These are phyloP conservation scores for Kodamaea plutei DNA, from an alignment of 1,139 yeast species.

Conservation along the genomic window DNA sequence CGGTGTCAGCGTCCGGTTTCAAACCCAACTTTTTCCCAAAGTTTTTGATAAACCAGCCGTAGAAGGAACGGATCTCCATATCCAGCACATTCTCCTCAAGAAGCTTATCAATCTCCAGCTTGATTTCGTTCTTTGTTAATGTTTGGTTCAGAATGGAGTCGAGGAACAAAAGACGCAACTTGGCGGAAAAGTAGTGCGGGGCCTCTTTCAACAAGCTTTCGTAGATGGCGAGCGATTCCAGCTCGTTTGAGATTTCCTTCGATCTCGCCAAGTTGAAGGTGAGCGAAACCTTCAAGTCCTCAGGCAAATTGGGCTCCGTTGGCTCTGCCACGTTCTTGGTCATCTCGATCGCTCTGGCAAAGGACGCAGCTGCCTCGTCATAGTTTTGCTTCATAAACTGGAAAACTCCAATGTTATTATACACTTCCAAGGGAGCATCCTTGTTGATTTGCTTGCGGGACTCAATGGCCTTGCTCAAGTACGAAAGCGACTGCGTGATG, in stretches of 20 bases:
- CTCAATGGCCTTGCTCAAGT: conserved; percentile 56
- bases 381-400: conserved; percentile 63
- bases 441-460: conserved; percentile 38
- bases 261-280: conserved; percentile 63
- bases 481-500: conserved; percentile 54
- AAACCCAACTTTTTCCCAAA: conserved; percentile 55
- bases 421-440: conserved; percentile 61
- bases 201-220: conserved; percentile 49
- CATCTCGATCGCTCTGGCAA: conserved; percentile 29
- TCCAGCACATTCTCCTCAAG: conserved; percentile 55
- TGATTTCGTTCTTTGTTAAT: conserved; percentile 41
- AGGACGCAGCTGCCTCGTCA: conserved; percentile 37
- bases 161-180: conserved; percentile 63
- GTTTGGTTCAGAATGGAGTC: conserved; percentile 30
- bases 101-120: conserved; percentile 50
- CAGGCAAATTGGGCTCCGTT: too few species aligned
- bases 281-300: conserved; percentile 44
- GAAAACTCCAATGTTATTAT: conserved; percentile 84
- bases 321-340: conserved; percentile 28
- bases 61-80: conserved; percentile 82
- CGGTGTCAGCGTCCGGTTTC: conserved; percentile 62
- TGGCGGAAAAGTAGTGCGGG: conserved; percentile 77
- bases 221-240: conserved; percentile 51
- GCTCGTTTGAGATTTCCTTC: conserved; percentile 43
- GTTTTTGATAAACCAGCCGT: conserved; percentile 80